Conservation (phyloP, 768 basidiomycete genomes). For the Tylopilus intermedius region DNA sequence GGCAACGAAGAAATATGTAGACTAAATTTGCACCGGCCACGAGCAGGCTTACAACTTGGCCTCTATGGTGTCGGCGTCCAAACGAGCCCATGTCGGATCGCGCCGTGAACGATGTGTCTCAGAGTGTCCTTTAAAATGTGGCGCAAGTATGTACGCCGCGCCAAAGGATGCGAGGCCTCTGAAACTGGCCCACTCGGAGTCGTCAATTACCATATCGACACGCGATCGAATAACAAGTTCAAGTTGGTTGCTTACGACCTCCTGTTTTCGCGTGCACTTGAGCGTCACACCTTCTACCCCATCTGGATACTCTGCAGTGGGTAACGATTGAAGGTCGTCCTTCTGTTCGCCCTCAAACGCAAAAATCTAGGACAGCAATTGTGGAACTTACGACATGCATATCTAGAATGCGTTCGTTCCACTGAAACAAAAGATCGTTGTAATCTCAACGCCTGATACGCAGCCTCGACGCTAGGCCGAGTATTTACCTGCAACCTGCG, state of each 20-base stretch:
- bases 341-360: not conserved
- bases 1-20: too few relatives aligned
- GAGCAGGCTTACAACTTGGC: too few relatives aligned
- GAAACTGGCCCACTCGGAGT: too few relatives aligned
- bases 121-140: too few relatives aligned
- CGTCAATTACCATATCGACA: not conserved
- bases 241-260: not conserved
- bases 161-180: not conserved
- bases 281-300: not conserved
- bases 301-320: not conserved
- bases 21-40: too few relatives aligned
- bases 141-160: too few relatives aligned
- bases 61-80: too few relatives aligned
- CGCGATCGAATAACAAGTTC: not conserved
- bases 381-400: not conserved
- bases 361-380: not conserved
- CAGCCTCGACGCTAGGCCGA: not conserved
- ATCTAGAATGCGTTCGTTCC: constrained; percentile 7
- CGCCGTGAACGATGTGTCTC: too few relatives aligned
- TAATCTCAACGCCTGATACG: not conserved
- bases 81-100: too few relatives aligned
- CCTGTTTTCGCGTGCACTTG: not conserved
- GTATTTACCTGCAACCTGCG: not conserved
- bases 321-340: not conserved
- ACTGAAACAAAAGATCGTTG: not conserved